Base-by-base conservation (phyloP, 2,329 filamentous ascomycete species). In the Fusarium sp. region DNA sequence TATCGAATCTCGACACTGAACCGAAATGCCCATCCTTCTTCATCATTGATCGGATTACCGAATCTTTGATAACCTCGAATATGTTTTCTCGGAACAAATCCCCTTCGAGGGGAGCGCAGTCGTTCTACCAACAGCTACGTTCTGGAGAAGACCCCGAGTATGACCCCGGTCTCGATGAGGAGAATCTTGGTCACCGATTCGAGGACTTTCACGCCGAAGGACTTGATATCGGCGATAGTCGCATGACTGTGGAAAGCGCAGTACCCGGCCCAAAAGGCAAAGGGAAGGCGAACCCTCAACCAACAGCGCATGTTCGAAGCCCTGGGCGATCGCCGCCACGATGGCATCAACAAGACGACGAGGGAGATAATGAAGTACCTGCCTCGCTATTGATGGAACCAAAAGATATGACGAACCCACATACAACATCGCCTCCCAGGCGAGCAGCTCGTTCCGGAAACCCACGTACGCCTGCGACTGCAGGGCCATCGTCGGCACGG, bases 311-410 rank as follows among this genome's bases (percentile, higher is more conserved):
- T 31, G 18, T 61, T 18, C 71, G 69, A 65, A 72, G 58, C 54
- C 67, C 49, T 21, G 58, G 66, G 9, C 65, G 61, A 9, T 43
- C 56, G 16, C 39, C 66, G 37, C 49, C 73, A 16, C 67, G 70
- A 58, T 79, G 76, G 79, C 61, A 72, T 31, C 53, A 64, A 7
- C 74, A 82, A 18, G 85, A 88, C 30, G 84, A 87, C 5, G 84
- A 86, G 30, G 79, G 76, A 7, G 85, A 87, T 58, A 88, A 90
- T 57, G 89, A 90, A 72, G 89, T 91, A 0, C 89, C 89, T 0
- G 86, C 85, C 19, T 91, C 89, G 5, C 79, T 91, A 19, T 77
- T 91, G 19, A 85, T 91, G 21, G 89, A 91, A 74, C 81, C 78
- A 7, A 83, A 84, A 49, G 79, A 81, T 44, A 43, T 45, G 23